Percentiles rank a stretch among this genome's conserved stretches.
Evolutionary conservation across 495 filamentous ascomycete species (phyloP).

Genomic region (Aspergillus sclerotiicarbonarius): DNA sequence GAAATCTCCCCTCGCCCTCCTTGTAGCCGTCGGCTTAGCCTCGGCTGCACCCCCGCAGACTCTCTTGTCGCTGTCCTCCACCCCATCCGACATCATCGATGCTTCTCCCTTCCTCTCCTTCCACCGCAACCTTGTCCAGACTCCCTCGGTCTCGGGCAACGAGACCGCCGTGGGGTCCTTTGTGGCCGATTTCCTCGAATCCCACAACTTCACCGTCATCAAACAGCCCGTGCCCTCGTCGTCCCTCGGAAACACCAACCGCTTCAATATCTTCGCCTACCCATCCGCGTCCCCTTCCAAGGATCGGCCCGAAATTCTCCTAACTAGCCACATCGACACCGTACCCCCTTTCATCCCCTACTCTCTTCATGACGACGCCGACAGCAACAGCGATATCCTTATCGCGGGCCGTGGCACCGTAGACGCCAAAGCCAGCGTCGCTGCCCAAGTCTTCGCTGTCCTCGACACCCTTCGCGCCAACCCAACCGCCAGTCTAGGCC

Average conservation of each 20-base stretch:
- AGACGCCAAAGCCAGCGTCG: constrained; percentile 88
- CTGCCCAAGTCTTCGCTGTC: constrained; percentile 69
- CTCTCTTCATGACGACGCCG: constrained; percentile 26
- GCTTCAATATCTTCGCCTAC: constrained; percentile 82
- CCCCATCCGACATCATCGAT: constrained; percentile 32
- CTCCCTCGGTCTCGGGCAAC: constrained; percentile 70
- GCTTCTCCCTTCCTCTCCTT: constrained; percentile 63
- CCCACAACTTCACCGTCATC: constrained; percentile 64
- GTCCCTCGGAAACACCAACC: constrained; percentile 17
- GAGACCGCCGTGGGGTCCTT: constrained; percentile 69
- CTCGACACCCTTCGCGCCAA: constrained; percentile 54
- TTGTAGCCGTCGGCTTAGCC: constrained; percentile 9
- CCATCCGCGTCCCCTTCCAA: constrained; percentile 46
- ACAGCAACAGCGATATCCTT: constrained; percentile 37
- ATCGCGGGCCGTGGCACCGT: constrained; percentile 79
- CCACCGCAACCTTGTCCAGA: constrained; percentile 72
- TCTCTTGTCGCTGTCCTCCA: constrained; percentile 8
- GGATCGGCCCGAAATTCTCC: constrained; percentile 57
- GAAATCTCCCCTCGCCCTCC: not conserved
- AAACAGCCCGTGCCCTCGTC: constrained; percentile 50
- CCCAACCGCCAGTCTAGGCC: constrained; percentile 51
- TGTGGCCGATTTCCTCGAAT: constrained; percentile 64
- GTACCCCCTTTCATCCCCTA: constrained; percentile 66
- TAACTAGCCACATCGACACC: constrained; percentile 74
- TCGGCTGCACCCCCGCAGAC: constrained; percentile 20